Evolutionary conservation across 2,329 filamentous ascomycete genomes (phyloP).

Genomic region (Neonectria coccinea): DNA sequence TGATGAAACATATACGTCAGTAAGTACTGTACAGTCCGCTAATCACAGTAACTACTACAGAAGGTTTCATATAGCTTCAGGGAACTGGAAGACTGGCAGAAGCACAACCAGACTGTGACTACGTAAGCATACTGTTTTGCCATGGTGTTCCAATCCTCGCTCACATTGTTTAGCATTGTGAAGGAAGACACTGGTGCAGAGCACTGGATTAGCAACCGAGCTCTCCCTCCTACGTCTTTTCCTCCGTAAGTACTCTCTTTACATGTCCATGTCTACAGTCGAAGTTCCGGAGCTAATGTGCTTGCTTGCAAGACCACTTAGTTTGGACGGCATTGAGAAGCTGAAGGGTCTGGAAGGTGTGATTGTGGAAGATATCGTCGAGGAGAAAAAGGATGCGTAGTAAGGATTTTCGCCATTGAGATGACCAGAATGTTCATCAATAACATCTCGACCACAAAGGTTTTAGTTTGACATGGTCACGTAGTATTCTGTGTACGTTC

Average conservation of each 20-base stretch:
- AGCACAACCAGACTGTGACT: neutral
- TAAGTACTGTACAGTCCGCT: neutral
- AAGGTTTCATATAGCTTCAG: neutral
- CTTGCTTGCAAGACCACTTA: neutral
- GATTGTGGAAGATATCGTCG: neutral
- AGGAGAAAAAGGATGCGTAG: neutral
- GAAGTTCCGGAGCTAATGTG: neutral
- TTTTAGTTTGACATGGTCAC: too few species aligned
- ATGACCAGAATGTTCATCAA: neutral
- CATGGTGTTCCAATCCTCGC: neutral
- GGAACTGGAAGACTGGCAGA: neutral
- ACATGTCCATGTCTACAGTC: too few species aligned
- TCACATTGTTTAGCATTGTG: neutral
- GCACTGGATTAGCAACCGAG: neutral
- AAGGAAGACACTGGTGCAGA: slow-evolving; percentile 2
- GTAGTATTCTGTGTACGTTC: too few species aligned
- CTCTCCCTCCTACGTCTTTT: neutral
- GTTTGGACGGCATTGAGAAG: neutral
- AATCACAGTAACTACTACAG: neutral
- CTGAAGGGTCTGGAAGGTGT: neutral
- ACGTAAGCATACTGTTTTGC: neutral
- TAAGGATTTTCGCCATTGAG: neutral
- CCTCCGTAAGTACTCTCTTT: neutral
- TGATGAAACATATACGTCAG: too few species aligned
- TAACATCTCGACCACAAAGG: neutral